Evolutionary conservation across 2,329 filamentous ascomycete species (phyloP), one percentile per base, ranked within the genome.

Genomic region (Alternaria sp.): DNA sequence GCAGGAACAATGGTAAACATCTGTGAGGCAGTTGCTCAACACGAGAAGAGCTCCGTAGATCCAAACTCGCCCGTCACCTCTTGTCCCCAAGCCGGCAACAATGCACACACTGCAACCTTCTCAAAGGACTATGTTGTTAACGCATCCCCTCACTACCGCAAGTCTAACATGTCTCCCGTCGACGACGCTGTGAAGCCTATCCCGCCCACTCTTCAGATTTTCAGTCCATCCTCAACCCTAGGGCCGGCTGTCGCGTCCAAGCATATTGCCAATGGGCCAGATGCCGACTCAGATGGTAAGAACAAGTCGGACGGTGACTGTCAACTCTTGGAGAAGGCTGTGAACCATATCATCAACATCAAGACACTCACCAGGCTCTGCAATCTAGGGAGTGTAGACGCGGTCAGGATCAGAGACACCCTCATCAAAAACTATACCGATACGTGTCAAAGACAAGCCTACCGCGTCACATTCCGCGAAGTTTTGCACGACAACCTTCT

Each of bases 341-440:
- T 9, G 30, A 34, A 24, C 22, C 30, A 24, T 14, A 16, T 49
- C 32, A 36, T 36, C 32, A 28, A 49, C 20, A 30, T 36, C 30
- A 24, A 49, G 46, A 36, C 46, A 30, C 20, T 49, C 20, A 36
- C 30, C 46, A 49, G 36, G 46, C 46, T 49, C 30, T 49, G 46
- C 20, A 14, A 49, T 32, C 32, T 49, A 1, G 46, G 24, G 18
- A 8, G 16, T 26, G 20, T 32, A 36, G 46, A 49, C 22, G 32
- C 46, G 20, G 32, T 34, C 16, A 30, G 32, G 20, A 16, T 49
- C 20, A 30, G 46, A 49, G 32, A 34, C 16, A 1, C 22, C 11
- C 46, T 49, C 46, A 24, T 18, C 46, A n/a, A 36, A 24, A 4
- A 30, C 6, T 49, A 49, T 7, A 36, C 14, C 22, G 22, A 22